These are phyloP conservation scores for Talaromyces trachyspermus DNA, from an alignment of 495 filamentous ascomycete genomes.

Conservation along the genomic window DNA sequence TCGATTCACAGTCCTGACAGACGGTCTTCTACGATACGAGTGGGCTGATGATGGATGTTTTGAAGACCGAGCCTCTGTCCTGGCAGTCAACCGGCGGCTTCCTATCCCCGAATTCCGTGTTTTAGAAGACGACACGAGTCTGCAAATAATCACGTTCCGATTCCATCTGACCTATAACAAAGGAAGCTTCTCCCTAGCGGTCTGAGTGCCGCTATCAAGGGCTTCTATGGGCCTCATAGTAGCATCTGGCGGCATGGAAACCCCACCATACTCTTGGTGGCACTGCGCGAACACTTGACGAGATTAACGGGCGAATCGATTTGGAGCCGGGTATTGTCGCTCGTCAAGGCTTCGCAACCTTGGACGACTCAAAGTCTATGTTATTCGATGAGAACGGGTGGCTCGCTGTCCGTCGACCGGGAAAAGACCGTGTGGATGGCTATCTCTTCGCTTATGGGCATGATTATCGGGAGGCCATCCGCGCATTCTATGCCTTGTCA, in stretches of 20 bases:
- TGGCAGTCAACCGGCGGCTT: conserved; percentile 44
- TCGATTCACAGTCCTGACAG: conserved; percentile 48
- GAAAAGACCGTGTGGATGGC: conserved; percentile 40
- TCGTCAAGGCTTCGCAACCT: conserved; percentile 33
- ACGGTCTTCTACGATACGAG: conserved; percentile 47
- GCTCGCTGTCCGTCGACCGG: conserved; percentile 30
- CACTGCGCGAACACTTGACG: conserved; percentile 49
- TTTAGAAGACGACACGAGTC: conserved; percentile 23
- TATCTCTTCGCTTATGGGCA: conserved; percentile 52
- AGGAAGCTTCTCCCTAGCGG: conserved; percentile 38
- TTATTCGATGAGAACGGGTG: conserved; percentile 46
- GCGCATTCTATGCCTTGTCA: conserved; percentile 47
- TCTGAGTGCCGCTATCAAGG: conserved; percentile 32
- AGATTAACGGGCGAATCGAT: conserved; percentile 37
- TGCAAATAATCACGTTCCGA: conserved; percentile 43
- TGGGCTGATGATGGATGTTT: conserved; percentile 48
- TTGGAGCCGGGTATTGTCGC: conserved; percentile 44
- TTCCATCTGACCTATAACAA: conserved; percentile 49
- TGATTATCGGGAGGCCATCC: conserved; percentile 46
- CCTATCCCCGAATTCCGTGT: conserved; percentile 40
- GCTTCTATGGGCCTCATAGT: conserved; percentile 20
- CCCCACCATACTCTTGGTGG: conserved; percentile 39
- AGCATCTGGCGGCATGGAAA: conserved; percentile 41
- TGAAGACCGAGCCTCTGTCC: conserved; percentile 50
- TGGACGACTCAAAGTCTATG: conserved; percentile 53